Evolutionary conservation across 306 rosid genomes (phyloP), one percentile per base, ranked within the genome.

Genomic region (Vachellia pachyceras): DNA sequence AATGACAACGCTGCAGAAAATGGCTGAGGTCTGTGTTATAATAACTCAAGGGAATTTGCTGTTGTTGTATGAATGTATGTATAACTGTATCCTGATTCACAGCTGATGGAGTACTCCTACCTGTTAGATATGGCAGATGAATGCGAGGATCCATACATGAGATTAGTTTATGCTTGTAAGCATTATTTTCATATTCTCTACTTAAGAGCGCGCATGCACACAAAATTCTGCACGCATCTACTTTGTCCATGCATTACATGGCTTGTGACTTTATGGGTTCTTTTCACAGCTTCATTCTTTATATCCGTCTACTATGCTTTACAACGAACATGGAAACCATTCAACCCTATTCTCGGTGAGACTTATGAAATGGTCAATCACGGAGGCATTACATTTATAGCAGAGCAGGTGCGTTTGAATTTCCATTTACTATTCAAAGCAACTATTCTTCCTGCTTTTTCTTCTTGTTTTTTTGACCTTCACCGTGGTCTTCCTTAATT

Each of bases 301-400:
- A 91, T 95, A 88, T 95, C 99, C 23, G 92, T 89, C 75, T 95
- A 95, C 79, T 95, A 91, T 75, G 97, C 97, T 0, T 89, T 80
- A 82, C 98, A 93, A 83, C 82, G 99, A 80, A 93, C 98, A 7
- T 95, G 99, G 99, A 95, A 95, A 87, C 99, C 98, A 50, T 95
- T 95, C 88, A 95, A 95, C 90, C 99, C 99, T 73, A 93, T 95
- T 78, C 98, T 95, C 58, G 99, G 99, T n/a, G 99, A 95, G 87
- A 95, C 99, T 72, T 95, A 93, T 84, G 98, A 95, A 86, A 58
- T 95, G 92, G 89, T 44, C 61, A 92, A 95, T 87, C 97, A 95
- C 52, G 88, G 84, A 54, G 98, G 90, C 67, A 49, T 95, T 55
- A 66, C 94, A 80, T 95, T 95, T 84, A 83, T 95, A 82, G 45